Evolutionary conservation across 805 yeast genomes (phyloP).

Genomic region (Wickerhamomyces ciferrii): DNA sequence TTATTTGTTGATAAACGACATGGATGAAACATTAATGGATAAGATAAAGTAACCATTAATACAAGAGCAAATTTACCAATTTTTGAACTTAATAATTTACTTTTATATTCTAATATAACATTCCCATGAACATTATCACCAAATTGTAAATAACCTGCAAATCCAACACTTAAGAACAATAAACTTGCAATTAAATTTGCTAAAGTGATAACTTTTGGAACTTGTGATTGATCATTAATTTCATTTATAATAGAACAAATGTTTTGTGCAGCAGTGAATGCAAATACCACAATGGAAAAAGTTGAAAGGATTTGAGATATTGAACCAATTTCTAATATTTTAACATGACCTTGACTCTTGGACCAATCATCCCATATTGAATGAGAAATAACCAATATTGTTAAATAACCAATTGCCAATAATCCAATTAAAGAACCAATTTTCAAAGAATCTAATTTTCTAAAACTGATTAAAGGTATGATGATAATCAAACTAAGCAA

Average conservation of each 20-base stretch:
- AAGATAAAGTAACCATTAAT: conserved; percentile 69
- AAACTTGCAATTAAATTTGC: conserved; percentile 50
- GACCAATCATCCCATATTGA: conserved; percentile 39
- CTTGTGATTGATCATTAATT: conserved; percentile 45
- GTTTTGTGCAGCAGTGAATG: conserved; percentile 80
- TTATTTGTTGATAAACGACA: conserved; percentile 71
- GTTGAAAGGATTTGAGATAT: conserved; percentile 47
- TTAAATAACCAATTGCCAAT: conserved; percentile 58
- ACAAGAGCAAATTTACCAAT: conserved; percentile 60
- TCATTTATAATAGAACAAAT: conserved; percentile 75
- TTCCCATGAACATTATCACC: conserved; percentile 65
- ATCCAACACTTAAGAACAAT: conserved; percentile 60
- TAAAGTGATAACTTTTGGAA: conserved; percentile 41
- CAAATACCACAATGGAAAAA: conserved; percentile 72
- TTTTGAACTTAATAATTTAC: conserved; percentile 39
- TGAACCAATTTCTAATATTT: conserved; percentile 36
- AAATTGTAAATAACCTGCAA: conserved; percentile 68
- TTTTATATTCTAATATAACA: conserved; percentile 62
- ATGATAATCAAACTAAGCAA: conserved; percentile 44
- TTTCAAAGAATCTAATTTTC: conserved; percentile 61
- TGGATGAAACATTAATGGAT: conserved; percentile 79
- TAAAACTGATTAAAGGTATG: conserved; percentile 59
- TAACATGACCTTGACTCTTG: conserved; percentile 37
- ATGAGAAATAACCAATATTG: conserved; percentile 48
- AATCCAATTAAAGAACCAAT: conserved; percentile 70